Conservation (phyloP, 495 filamentous ascomycete species). For the Melanomma pulvis-pyrius region DNA sequence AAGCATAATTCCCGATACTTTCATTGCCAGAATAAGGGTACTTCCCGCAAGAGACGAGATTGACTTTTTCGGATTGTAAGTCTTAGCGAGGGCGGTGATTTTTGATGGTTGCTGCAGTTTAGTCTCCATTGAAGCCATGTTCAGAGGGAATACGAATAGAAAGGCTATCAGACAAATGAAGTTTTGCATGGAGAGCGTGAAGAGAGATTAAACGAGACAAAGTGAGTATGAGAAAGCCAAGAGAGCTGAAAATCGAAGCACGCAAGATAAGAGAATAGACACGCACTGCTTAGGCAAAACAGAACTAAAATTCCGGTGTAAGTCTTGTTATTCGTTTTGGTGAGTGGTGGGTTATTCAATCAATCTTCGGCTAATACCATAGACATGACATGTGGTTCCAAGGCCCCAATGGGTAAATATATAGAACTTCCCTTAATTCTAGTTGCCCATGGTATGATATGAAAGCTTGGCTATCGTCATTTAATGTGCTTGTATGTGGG, state of each 20-base stretch:
- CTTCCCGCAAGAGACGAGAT: not conserved
- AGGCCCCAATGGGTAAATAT: not conserved
- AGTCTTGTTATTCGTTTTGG: not conserved
- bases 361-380: constrained; percentile 1
- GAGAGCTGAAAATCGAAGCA: not conserved
- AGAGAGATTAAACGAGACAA: not conserved
- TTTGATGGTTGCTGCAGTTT: not conserved
- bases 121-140: not conserved
- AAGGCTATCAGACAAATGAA: not conserved
- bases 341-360: constrained; percentile 8
- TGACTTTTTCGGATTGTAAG: not conserved
- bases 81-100: not conserved
- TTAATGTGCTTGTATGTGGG: no score
- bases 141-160: not conserved
- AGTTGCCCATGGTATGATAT: not conserved
- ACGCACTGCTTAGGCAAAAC: not conserved
- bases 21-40: not conserved
- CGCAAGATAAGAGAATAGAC: not conserved
- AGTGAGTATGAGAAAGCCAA: not conserved
- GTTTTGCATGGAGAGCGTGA: not conserved
- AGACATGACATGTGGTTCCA: not conserved
- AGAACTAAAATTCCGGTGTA: not conserved
- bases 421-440: not conserved
- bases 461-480: no score
- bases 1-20: not conserved